phyloP scores from a whole-genome alignment of 1,139 yeast species.

The Kodamaea sp. region DNA sequence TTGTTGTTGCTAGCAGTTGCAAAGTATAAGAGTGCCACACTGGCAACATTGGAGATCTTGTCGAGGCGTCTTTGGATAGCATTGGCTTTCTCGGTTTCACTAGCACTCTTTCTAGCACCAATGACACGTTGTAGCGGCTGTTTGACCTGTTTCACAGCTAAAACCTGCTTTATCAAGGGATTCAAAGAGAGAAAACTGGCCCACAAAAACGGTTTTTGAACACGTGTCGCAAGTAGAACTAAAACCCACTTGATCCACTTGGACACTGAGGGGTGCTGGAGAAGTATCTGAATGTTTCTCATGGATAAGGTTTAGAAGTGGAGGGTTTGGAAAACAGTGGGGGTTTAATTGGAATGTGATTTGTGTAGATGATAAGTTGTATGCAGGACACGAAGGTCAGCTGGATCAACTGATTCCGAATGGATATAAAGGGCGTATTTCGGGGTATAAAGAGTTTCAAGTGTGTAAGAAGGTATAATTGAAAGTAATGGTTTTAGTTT shows the following conservation, averaged over 20 bases:
- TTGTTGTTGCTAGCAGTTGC: constrained; percentile 30
- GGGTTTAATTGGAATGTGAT: too few species aligned
- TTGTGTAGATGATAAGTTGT: too few species aligned
- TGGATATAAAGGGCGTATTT: too few species aligned
- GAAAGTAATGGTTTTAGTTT: too few species aligned
- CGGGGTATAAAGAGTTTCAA: too few species aligned
- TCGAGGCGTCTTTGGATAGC: constrained; percentile 3
- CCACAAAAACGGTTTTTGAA: constrained; percentile 31
- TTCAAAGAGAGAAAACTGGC: constrained; percentile 36
- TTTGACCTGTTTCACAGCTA: constrained; percentile 1
- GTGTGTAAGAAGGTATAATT: too few species aligned
- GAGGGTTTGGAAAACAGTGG: too few species aligned
- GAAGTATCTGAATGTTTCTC: constrained; percentile 15
- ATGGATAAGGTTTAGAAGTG: too few species aligned
- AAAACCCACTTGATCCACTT: constrained; percentile 37
- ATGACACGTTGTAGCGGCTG: not conserved
- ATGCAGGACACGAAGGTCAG: too few species aligned
- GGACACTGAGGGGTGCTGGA: constrained; percentile 12
- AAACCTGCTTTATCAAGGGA: constrained; percentile 25
- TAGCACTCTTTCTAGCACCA: not conserved
- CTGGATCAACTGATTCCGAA: too few species aligned
- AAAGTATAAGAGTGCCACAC: constrained; percentile 30
- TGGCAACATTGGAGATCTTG: constrained; percentile 30
- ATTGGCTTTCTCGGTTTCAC: not conserved
- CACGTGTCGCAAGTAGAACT: constrained; percentile 25